Percentiles rank a stretch among this genome's conserved stretches.
These are phyloP conservation scores for Leucocoprinus leucothites DNA, from an alignment of 768 basidiomycete genomes.

Conservation along the genomic window DNA sequence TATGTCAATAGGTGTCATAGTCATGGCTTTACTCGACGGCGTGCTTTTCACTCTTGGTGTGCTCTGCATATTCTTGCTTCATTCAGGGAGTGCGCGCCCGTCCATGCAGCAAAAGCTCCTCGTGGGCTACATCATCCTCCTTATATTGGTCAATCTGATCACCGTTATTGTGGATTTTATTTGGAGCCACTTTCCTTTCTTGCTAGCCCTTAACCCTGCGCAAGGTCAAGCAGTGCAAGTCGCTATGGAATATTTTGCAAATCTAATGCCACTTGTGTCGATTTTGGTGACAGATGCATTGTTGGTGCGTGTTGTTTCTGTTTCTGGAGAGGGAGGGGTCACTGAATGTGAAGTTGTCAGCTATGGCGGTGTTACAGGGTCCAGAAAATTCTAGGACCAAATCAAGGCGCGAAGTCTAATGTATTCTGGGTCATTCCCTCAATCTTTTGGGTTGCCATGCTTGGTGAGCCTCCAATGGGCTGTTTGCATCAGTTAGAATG, in stretches of 20 bases:
- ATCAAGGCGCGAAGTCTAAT: neutral
- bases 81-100: neutral
- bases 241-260: neutral
- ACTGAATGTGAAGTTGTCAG: neutral
- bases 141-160: neutral
- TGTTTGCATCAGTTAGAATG: neutral
- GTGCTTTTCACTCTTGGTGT: neutral
- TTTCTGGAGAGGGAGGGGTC: neutral
- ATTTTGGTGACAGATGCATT: neutral
- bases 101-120: neutral
- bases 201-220: neutral
- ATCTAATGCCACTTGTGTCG: neutral
- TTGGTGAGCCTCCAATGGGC: neutral
- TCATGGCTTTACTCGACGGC: neutral
- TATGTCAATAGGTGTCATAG: too few relatives aligned
- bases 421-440: neutral
- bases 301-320: neutral
- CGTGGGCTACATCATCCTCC: neutral
- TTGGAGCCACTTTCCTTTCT: neutral
- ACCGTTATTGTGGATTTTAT: neutral
- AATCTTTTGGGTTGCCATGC: neutral
- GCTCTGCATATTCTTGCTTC: neutral
- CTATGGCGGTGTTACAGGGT: neutral
- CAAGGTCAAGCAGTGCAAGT: neutral
- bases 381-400: neutral